Base-by-base conservation (phyloP, 345 rosid genomes). In the Syzygium aromaticum region DNA sequence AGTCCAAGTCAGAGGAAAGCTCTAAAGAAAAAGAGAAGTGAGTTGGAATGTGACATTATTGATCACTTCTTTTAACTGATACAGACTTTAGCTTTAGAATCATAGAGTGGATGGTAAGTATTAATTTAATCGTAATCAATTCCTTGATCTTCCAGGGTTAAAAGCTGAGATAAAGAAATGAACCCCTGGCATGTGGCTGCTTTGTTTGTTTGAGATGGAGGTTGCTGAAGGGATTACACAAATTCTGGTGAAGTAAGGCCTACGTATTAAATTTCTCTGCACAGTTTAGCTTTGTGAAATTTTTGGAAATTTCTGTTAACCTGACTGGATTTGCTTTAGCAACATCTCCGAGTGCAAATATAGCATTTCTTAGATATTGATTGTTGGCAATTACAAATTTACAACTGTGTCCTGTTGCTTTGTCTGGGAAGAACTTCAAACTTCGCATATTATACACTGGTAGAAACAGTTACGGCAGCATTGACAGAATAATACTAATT, bases 11-110 rank as follows among this genome's bases (percentile, higher is more conserved):
- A 1, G 92, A 93, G 92, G 93, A 94, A 89, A 91, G 43, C 89
- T 27, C 96, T 1, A 90, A 92, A 86, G 93, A 91, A 87, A 94
- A 95, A 87, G 90, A 96, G 91, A 94, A 96, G 96, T 93, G 89
- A 93, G 96, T 91, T 73, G 80, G 54, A 51, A 53, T 33, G 56
- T 38, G 5, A 43, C 64, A 54, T 53, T 53, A 54, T 84, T 84
- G 57, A 28, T 54, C 80, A 16, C 61, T 54, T 52, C 59, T 52
- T 53, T 5, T 84, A 23, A 54, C 10, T 6, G 27, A 84, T 84
- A 16, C 14, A 52, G 56, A 17, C 43, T 52, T 84, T 17, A 84
- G 54, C 56, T 84, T 16, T 51, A 52, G 28, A 52, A 30, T 52
- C 40, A 84, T n/a, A 21, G 25, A 52, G n/a, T 78, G n/a, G 17